phyloP scores from a whole-genome alignment of 345 rosid genomes.

The Raphanus sativus region DNA sequence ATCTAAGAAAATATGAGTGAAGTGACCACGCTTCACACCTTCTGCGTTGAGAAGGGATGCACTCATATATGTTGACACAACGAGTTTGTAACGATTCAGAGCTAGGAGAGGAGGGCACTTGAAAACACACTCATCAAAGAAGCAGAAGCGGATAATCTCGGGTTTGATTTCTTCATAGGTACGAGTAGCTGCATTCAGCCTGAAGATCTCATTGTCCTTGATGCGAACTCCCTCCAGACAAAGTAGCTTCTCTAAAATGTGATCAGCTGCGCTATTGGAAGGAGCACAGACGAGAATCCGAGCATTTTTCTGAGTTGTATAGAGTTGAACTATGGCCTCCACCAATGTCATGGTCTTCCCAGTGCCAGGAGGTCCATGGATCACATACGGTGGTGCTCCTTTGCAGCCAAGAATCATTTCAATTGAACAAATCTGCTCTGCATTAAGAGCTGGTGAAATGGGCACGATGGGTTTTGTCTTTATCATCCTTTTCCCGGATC shows the following conservation, averaged over 20 bases:
- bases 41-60: conserved; percentile 75
- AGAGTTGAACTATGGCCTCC: conserved; percentile 82
- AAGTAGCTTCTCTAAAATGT: conserved; percentile 66
- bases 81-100: conserved; percentile 51
- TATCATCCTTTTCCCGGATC: conserved; percentile 49
- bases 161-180: conserved; percentile 64
- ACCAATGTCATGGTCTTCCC: conserved; percentile 89
- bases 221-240: conserved; percentile 47
- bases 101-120: conserved; percentile 68
- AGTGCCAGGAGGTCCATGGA: conserved; percentile 96
- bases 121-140: conserved; percentile 62
- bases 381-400: conserved; percentile 81
- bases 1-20: conserved; percentile 90
- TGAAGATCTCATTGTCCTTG: conserved; percentile 61
- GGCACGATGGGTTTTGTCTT: conserved; percentile 55
- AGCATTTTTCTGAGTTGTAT: conserved; percentile 39
- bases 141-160: conserved; percentile 65
- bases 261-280: conserved; percentile 93
- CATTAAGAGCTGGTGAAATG: conserved; percentile 57
- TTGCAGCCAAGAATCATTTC: conserved; percentile 79
- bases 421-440: conserved; percentile 71
- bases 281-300: conserved; percentile 86
- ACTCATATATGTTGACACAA: conserved; percentile 88
- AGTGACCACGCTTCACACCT: conserved; percentile 69
- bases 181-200: conserved; percentile 84